Percentiles rank a stretch among this genome's conserved stretches.
Evolutionary conservation across 768 basidiomycete genomes (phyloP).

Genomic region (Hygrocybe coccinea): DNA sequence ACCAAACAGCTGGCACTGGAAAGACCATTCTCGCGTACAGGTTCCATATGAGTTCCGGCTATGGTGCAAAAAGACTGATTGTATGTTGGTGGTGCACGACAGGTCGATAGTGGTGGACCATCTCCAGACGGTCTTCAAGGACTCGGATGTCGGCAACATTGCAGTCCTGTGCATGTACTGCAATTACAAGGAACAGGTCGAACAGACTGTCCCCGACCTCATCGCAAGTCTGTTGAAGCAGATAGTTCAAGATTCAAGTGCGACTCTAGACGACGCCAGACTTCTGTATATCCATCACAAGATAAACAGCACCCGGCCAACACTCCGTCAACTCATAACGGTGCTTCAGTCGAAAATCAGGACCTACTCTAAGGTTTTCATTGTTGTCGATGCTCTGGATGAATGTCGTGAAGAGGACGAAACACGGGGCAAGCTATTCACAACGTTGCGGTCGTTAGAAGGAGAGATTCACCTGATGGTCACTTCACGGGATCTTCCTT

Average conservation of each 20-base stretch:
- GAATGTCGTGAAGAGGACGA: neutral
- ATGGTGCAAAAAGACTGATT: too few species aligned
- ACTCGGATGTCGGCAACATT: neutral
- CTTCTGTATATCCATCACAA: neutral
- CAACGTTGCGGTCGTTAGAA: neutral
- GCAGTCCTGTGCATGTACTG: neutral
- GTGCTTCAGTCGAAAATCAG: neutral
- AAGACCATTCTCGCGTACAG: constrained; percentile 13
- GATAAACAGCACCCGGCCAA: neutral
- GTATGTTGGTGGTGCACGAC: too few species aligned
- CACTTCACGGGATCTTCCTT: neutral
- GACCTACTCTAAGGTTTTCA: neutral
- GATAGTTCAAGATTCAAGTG: neutral
- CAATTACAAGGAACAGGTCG: constrained; percentile 1
- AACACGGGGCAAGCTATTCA: neutral
- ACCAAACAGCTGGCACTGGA: constrained; percentile 10
- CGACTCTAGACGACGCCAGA: neutral
- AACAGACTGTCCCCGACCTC: neutral
- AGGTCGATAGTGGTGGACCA: constrained; percentile 3
- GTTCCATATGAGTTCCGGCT: too few species aligned
- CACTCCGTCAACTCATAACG: neutral
- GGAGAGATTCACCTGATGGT: neutral
- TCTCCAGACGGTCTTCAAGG: neutral
- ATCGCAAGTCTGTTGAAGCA: constrained; percentile 1
- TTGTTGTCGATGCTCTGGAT: constrained; percentile 4